Percentiles rank a stretch among this genome's conserved stretches.
phyloP scores from a whole-genome alignment of 106 monocot species.

The Apostasia ramifera region DNA sequence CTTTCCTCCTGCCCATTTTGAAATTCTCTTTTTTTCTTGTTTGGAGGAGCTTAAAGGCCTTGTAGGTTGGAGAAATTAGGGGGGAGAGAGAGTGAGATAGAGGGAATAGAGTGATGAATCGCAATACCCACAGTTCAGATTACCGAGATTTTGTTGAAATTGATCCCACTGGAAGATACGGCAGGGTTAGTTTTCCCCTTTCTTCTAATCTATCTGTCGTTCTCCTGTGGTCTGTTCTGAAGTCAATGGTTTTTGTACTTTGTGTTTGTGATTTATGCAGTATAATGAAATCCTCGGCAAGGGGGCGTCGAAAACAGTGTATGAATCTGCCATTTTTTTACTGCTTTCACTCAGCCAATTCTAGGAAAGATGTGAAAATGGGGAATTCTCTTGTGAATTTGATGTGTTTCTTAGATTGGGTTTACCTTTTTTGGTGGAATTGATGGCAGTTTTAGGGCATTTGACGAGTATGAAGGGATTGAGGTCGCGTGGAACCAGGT shows the following conservation, averaged over 20 bases:
- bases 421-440: background rate
- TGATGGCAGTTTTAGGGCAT: conserved; percentile 49
- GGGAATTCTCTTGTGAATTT: background rate
- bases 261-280: conserved; percentile 28
- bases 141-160: conserved; percentile 45
- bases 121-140: conserved; percentile 13
- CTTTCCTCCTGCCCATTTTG: too few species aligned
- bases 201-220: background rate
- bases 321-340: conserved; percentile 7
- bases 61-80: background rate
- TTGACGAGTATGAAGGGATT: conserved; percentile 71
- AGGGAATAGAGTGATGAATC: conserved; percentile 16
- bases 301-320: conserved; percentile 73
- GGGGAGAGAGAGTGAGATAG: too few species aligned
- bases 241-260: background rate
- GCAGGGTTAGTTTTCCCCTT: conserved; percentile 32
- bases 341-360: background rate
- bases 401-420: background rate
- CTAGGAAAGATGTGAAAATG: background rate
- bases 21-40: too few species aligned
- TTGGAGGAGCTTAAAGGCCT: too few species aligned
- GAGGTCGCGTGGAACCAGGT: conserved; percentile 87
- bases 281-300: conserved; percentile 72
- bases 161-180: conserved; percentile 76
- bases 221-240: background rate